These are phyloP conservation scores for Xanthoparmelia taractica DNA, from an alignment of 495 filamentous ascomycete genomes.

Conservation along the genomic window DNA sequence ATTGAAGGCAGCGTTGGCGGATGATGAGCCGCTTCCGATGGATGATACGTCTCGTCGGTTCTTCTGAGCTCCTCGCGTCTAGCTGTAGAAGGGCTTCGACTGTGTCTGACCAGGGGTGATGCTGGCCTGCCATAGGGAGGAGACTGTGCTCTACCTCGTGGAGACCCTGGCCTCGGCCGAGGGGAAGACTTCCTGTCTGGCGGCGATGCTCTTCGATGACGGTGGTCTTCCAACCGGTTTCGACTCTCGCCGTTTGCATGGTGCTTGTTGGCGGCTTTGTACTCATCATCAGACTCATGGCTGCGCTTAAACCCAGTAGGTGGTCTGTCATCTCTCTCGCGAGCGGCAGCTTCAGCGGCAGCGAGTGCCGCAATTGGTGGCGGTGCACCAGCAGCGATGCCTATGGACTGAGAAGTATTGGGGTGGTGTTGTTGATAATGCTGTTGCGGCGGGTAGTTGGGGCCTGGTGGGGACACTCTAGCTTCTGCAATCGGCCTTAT, in stretches of 20 bases:
- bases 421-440: slow-evolving; percentile 67
- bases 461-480: slow-evolving; percentile 73
- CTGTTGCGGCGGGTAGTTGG: slow-evolving; percentile 71
- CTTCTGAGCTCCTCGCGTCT: slow-evolving; percentile 62
- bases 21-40: slow-evolving; percentile 86
- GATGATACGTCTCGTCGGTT: slow-evolving; percentile 70
- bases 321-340: slow-evolving; percentile 76
- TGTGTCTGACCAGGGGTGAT: slow-evolving; percentile 55
- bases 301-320: slow-evolving; percentile 73
- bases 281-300: slow-evolving; percentile 86
- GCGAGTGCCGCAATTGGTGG: slow-evolving; percentile 63
- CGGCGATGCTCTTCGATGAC: slow-evolving; percentile 65
- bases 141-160: slow-evolving; percentile 19
- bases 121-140: slow-evolving; percentile 35
- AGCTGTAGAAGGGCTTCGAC: slow-evolving; percentile 71
- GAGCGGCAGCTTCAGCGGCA: slow-evolving; percentile 68
- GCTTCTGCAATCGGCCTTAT: slow-evolving; percentile 81
- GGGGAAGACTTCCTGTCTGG: slow-evolving; percentile 53
- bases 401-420: slow-evolving; percentile 53
- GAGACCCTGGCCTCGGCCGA: slow-evolving; percentile 30
- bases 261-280: slow-evolving; percentile 57
- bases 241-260: slow-evolving; percentile 79
- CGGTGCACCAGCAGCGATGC: slow-evolving; percentile 70
- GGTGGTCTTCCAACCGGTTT: slow-evolving; percentile 75
- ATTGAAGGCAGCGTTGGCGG: slow-evolving; percentile 64